Evolutionary conservation across 2,329 filamentous ascomycete species (phyloP), one percentile per base, ranked within the genome.

Genomic region (Epichloe glyceriae): DNA sequence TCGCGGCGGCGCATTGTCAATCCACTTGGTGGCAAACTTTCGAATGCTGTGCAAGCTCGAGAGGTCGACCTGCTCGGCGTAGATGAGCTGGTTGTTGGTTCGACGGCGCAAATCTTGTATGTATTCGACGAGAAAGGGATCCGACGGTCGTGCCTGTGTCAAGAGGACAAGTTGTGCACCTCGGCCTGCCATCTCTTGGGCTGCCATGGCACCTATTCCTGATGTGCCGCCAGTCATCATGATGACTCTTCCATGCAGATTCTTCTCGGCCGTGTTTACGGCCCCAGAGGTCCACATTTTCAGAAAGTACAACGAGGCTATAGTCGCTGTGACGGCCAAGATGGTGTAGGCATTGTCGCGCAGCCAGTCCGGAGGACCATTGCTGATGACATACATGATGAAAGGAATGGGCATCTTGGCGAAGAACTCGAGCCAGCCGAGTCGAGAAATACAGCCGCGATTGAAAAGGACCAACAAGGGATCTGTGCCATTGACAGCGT

Each of bases 161-260:
- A 98, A 80, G 42, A 98, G 82, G 53, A 97, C 78, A 55, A 98
- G 74, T 71, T 98, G 94, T 45, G 91, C 90, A 57, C 93, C 93
- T 56, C 89, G 82, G 17, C 71, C 64, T 50, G 91, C 91, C 49
- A 98, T 79, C 52, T 84, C 79, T 56, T 80, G 74, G 5, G 85
- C 86, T 42, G 88, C 79, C 51, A 80, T 76, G 53, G 88, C 86
- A 47, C 93, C 93, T 63, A 98, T 86, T 14, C 93, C 93, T 44
- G 90, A 91, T 49, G 93, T 98, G 30, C 91, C 93, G 58, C 93
- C 90, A 17, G 93, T 98, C 49, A 98, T 80, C 74, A 98, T 83
- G 43, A 96, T 77, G 46, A 98, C 88, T 64, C 94, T 94, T 46
- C 88, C 89, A 67, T 96, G 89, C 82, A 98, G 89, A 50, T 85